These are phyloP conservation scores for Saccharomyces kudriavzevii DNA, from an alignment of 805 yeast genomes.

Conservation along the genomic window DNA sequence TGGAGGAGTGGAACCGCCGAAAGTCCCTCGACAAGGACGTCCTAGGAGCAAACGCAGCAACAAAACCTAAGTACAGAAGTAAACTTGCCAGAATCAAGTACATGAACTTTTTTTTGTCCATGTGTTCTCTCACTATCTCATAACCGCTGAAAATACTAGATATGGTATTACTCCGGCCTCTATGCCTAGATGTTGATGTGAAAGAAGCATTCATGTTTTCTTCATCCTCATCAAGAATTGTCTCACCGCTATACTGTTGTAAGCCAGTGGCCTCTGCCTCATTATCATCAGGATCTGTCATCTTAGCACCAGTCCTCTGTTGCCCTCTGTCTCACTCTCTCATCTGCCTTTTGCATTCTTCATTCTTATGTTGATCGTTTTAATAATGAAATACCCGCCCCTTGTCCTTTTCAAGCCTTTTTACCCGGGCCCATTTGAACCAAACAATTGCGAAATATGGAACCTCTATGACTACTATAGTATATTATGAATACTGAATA, in stretches of 20 bases:
- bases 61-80: conserved; percentile 38
- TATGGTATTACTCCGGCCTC: conserved; percentile 26
- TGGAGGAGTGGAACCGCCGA: conserved; percentile 61
- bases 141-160: conserved; percentile 25
- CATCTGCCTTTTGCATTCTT: background rate
- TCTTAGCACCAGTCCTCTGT: background rate
- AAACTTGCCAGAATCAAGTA: conserved; percentile 18
- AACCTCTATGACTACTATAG: background rate
- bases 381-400: background rate
- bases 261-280: background rate
- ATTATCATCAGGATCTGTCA: background rate
- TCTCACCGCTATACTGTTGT: background rate
- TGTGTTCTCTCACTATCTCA: conserved; percentile 22
- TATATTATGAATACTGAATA: background rate
- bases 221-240: background rate
- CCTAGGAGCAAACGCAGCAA: conserved; percentile 70
- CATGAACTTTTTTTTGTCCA: conserved; percentile 26
- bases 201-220: background rate
- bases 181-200: background rate
- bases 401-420: background rate
- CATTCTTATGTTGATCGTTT: background rate
- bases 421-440: background rate
- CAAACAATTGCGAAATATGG: background rate
- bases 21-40: conserved; percentile 78
- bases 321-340: background rate